Conservation (phyloP, 148 eudicot species). For the Bassia scoparia region DNA sequence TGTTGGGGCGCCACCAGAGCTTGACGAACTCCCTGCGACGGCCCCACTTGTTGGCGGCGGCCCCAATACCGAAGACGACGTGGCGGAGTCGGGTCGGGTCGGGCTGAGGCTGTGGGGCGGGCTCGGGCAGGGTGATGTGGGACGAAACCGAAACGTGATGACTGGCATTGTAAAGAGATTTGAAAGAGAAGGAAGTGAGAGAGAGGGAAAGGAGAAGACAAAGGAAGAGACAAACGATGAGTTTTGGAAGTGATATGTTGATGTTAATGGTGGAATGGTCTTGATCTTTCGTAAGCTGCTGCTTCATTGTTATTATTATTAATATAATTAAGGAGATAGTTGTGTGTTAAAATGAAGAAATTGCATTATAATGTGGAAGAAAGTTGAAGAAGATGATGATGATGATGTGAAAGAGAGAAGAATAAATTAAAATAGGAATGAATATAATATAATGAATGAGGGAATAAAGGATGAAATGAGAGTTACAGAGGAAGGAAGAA, state of each 20-base stretch:
- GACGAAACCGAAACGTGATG: neutral
- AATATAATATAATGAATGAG: neutral
- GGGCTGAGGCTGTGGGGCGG: conserved; percentile 9
- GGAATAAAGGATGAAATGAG: neutral
- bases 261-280: neutral
- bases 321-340: too few relatives aligned
- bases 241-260: conserved; percentile 11
- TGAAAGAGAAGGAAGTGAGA: conserved; percentile 19
- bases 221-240: conserved; percentile 24
- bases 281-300: conserved; percentile 4
- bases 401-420: too few relatives aligned
- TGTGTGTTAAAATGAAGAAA: too few relatives aligned
- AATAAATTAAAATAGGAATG: too few relatives aligned
- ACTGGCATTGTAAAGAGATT: neutral
- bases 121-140: neutral
- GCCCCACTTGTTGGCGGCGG: conserved; percentile 45
- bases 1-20: conserved; percentile 55
- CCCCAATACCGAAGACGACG: conserved; percentile 54
- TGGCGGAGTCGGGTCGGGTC: conserved; percentile 33
- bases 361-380: too few relatives aligned
- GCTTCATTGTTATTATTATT: neutral
- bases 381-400: too few relatives aligned
- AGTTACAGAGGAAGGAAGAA: too few relatives aligned
- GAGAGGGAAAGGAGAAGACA: conserved; percentile 16
- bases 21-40: conserved; percentile 42